A percentile compares a stretch with the other conserved stretches of the same genome.
Evolutionary conservation across 345 rosid species (phyloP).

Genomic region (Dimocarpus longan): DNA sequence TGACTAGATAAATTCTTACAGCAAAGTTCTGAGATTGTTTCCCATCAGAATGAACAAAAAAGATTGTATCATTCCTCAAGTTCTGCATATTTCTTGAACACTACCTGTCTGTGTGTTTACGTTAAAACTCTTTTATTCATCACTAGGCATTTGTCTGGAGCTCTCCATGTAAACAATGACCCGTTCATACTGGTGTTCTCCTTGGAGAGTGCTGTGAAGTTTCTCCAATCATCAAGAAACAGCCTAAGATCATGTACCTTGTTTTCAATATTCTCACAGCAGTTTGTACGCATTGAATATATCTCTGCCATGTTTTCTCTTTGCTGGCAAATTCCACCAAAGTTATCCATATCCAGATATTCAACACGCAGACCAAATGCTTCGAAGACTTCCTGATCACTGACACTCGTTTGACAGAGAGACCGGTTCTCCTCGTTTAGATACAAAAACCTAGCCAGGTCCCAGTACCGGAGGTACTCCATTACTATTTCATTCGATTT

Average conservation of each 20-base stretch:
- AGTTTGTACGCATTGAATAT: conserved; percentile 42
- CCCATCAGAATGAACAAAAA: too few relatives aligned
- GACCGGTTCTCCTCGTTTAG: conserved; percentile 24
- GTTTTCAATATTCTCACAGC: conserved; percentile 38
- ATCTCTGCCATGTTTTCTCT: conserved; percentile 27
- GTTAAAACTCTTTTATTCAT: neutral
- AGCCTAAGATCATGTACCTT: conserved; percentile 43
- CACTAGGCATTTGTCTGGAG: conserved; percentile 20
- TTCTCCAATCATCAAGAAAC: conserved; percentile 45
- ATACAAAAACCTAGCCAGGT: conserved; percentile 22
- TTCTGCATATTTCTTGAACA: neutral
- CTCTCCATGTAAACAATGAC: conserved; percentile 5
- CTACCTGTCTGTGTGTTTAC: neutral
- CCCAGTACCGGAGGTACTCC: conserved; percentile 27
- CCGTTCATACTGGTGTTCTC: neutral
- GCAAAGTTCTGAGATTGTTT: too few relatives aligned
- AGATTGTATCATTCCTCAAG: neutral
- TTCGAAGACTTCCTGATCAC: neutral
- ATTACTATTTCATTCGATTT: conserved; percentile 19
- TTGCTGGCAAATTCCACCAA: conserved; percentile 34
- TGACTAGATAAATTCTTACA: too few relatives aligned
- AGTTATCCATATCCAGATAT: conserved; percentile 18
- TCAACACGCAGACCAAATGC: neutral
- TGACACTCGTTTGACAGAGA: conserved; percentile 16
- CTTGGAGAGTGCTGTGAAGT: conserved; percentile 9